Conservation (phyloP, 768 basidiomycete genomes). For the Trametes gibbosa region DNA sequence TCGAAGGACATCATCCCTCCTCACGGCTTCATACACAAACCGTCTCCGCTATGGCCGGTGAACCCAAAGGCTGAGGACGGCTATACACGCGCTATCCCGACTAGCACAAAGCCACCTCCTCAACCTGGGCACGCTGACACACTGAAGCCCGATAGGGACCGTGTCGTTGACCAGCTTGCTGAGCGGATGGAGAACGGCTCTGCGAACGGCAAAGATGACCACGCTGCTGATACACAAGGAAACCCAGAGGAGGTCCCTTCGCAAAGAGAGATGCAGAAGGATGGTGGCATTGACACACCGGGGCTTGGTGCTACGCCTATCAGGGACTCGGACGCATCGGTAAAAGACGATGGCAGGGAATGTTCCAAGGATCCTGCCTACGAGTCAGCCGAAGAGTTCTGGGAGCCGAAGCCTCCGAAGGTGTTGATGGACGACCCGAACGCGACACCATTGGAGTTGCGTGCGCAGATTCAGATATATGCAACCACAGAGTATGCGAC, state of each 20-base stretch:
- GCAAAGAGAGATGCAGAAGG: conserved; percentile 18
- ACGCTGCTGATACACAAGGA: conserved; percentile 19
- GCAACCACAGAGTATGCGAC: conserved; percentile 63
- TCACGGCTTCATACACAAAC: conserved; percentile 60
- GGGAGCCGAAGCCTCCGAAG: conserved; percentile 57
- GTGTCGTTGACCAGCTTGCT: conserved; percentile 22
- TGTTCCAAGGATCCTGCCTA: conserved; percentile 6
- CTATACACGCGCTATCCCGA: conserved; percentile 33
- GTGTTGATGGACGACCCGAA: conserved; percentile 50
- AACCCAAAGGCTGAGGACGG: conserved; percentile 35
- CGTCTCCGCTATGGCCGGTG: conserved; percentile 57
- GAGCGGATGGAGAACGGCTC: conserved; percentile 22
- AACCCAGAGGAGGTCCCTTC: conserved; percentile 14
- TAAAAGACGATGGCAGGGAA: background rate
- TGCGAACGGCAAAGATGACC: conserved; percentile 18
- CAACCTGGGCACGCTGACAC: conserved; percentile 50
- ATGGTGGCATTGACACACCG: background rate
- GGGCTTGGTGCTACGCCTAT: background rate
- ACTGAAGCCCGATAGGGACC: conserved; percentile 35
- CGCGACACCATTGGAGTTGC: conserved; percentile 44
- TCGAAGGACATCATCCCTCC: conserved; percentile 66
- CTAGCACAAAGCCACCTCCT: conserved; percentile 43
- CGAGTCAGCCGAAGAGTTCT: conserved; percentile 29
- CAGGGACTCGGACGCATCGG: background rate
- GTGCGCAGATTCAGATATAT: conserved; percentile 75